Evolutionary conservation across 257 asterid genomes (phyloP).

Genomic region (Penstemon eatonii): DNA sequence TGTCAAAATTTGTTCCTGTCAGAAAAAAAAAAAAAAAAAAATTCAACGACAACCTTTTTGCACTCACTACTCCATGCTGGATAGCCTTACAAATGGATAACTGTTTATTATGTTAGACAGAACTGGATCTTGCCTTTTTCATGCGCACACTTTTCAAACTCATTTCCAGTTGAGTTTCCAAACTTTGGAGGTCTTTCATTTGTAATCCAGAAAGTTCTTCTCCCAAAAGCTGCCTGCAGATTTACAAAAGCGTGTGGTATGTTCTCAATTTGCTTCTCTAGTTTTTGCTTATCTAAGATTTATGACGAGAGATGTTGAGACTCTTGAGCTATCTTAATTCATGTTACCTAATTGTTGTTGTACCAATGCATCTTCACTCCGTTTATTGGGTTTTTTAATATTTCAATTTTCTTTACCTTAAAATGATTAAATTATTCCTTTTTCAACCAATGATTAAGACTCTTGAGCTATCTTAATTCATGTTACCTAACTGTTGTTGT

Average conservation of each 20-base stretch:
- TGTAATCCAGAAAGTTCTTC: constrained; percentile 57
- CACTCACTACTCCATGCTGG: neutral
- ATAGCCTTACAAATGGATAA: neutral
- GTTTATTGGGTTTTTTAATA: no score
- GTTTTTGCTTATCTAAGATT: constrained; percentile 6
- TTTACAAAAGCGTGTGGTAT: constrained; percentile 13
- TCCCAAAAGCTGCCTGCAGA: constrained; percentile 67
- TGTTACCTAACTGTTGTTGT: no score
- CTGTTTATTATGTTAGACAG: neutral
- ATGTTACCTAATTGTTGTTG: no score
- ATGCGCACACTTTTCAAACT: constrained; percentile 60
- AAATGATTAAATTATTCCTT: no score
- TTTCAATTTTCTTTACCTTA: no score
- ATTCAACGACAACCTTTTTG: neutral
- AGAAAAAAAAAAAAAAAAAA: neutral
- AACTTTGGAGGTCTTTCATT: constrained; percentile 50
- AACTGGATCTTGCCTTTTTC: constrained; percentile 44
- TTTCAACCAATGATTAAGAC: neutral
- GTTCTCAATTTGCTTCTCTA: neutral
- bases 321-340: no score
- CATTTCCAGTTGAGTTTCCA: constrained; percentile 59
- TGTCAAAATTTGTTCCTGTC: constrained; percentile 57
- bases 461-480: no score
- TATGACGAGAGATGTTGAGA: constrained; percentile 5
- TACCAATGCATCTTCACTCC: no score